Percentiles rank a stretch among this genome's conserved stretches.
Evolutionary conservation across 1,284 basidiomycete species (phyloP).

Genomic region (Pholiota adiposa): DNA sequence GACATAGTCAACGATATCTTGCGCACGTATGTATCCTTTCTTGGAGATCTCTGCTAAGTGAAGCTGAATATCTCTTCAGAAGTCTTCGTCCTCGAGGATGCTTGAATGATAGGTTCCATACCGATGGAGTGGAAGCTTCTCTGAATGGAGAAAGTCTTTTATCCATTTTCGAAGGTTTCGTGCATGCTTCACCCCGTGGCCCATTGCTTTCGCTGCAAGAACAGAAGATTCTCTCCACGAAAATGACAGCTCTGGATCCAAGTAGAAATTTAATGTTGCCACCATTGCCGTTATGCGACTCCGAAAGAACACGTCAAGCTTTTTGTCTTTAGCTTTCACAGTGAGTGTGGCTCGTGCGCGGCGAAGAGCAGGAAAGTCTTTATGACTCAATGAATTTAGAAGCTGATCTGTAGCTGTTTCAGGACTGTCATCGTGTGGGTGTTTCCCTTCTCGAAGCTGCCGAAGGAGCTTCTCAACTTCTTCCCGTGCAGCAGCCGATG

Average conservation of each 20-base stretch:
- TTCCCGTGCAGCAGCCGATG: too few relatives aligned
- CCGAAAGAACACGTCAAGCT: conserved; percentile 25
- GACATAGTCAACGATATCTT: conserved; percentile 33
- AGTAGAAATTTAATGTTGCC: conserved; percentile 33
- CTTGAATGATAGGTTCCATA: conserved; percentile 22
- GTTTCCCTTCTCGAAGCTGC: conserved; percentile 3
- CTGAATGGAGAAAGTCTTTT: conserved; percentile 19
- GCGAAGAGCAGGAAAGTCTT: conserved; percentile 18
- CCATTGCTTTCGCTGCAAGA: conserved; percentile 24
- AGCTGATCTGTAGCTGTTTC: conserved; percentile 6
- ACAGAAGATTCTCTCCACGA: conserved; percentile 31
- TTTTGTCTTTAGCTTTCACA: conserved; percentile 21
- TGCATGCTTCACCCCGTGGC: conserved; percentile 23
- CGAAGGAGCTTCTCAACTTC: conserved; percentile 4
- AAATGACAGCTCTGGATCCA: conserved; percentile 31
- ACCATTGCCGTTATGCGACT: conserved; percentile 32
- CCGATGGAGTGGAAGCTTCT: conserved; percentile 25
- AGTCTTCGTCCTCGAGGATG: conserved; percentile 31
- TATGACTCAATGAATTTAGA: conserved; percentile 12
- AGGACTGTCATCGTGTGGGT: conserved; percentile 13
- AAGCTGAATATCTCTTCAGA: conserved; percentile 23
- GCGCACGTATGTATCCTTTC: conserved; percentile 29
- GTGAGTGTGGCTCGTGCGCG: conserved; percentile 9
- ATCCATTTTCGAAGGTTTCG: conserved; percentile 26
- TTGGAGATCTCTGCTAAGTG: conserved; percentile 23